Percentiles rank a stretch among this genome's conserved stretches.
Conservation (phyloP, 805 yeast genomes). For the Pichia thaimueangensis region DNA sequence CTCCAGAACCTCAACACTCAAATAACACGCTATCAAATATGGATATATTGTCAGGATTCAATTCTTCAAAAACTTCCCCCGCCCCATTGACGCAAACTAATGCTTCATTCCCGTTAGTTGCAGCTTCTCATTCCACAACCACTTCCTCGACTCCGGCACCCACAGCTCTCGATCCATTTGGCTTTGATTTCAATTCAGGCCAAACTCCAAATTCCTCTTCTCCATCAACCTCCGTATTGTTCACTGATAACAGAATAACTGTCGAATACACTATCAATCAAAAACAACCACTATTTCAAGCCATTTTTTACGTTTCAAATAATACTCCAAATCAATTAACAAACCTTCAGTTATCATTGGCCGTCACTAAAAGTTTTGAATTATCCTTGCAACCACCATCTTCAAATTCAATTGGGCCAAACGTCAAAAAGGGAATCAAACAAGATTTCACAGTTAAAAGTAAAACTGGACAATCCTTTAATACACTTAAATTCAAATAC, state of each 20-base stretch:
- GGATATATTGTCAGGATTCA: constrained; percentile 14
- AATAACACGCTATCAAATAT: constrained; percentile 11
- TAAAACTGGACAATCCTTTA: constrained; percentile 14
- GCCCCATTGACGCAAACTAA: constrained; percentile 2
- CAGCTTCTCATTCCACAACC: constrained; percentile 6
- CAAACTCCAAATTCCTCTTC: neutral
- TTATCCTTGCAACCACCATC: constrained; percentile 25
- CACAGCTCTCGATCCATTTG: constrained; percentile 29
- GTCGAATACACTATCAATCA: constrained; percentile 21
- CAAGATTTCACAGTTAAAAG: constrained; percentile 22
- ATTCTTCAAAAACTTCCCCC: constrained; percentile 8
- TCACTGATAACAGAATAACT: constrained; percentile 18
- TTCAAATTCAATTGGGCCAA: constrained; percentile 14
- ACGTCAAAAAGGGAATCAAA: constrained; percentile 19
- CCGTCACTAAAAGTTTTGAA: constrained; percentile 30
- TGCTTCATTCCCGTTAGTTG: neutral
- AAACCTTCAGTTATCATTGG: constrained; percentile 27
- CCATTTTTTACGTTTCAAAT: constrained; percentile 21
- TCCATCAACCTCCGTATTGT: constrained; percentile 8
- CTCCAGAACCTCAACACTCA: constrained; percentile 21
- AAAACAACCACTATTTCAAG: constrained; percentile 16
- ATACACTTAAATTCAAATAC: constrained; percentile 63
- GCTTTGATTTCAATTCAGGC: constrained; percentile 25
- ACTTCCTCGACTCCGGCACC: constrained; percentile 4
- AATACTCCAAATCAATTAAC: constrained; percentile 48